Percentiles rank a stretch among this genome's conserved stretches.
phyloP scores from a whole-genome alignment of 2,329 filamentous ascomycete genomes.

The Fusarium palustre region DNA sequence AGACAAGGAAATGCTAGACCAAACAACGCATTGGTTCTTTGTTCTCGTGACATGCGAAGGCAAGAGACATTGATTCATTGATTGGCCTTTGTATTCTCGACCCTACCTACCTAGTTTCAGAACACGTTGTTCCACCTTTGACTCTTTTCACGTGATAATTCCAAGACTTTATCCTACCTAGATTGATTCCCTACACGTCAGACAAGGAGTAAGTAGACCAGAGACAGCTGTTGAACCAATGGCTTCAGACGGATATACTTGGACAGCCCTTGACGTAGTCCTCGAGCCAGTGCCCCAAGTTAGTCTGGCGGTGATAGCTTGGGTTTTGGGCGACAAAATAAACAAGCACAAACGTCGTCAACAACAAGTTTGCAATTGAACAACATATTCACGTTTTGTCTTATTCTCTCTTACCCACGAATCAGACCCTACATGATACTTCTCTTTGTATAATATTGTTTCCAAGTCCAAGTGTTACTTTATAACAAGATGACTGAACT shows the following conservation, averaged over 20 bases:
- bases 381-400: not conserved
- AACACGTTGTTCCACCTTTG: not conserved
- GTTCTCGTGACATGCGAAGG: not conserved
- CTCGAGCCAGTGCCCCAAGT: not conserved
- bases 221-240: not conserved
- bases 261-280: not conserved
- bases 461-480: no score
- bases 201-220: not conserved
- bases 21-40: slow-evolving; percentile 10
- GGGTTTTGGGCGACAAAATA: not conserved
- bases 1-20: not conserved
- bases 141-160: not conserved
- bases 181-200: not conserved
- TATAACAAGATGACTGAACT: not conserved
- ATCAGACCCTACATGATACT: not conserved
- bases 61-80: not conserved
- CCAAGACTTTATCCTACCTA: not conserved
- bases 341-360: not conserved
- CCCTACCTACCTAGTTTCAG: not conserved
- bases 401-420: not conserved
- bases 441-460: not conserved
- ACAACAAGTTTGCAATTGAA: not conserved
- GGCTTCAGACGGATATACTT: not conserved
- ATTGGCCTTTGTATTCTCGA: not conserved
- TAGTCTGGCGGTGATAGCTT: not conserved